Conservation (phyloP, 2,329 filamentous ascomycete species). For the Epichloe sibirici region DNA sequence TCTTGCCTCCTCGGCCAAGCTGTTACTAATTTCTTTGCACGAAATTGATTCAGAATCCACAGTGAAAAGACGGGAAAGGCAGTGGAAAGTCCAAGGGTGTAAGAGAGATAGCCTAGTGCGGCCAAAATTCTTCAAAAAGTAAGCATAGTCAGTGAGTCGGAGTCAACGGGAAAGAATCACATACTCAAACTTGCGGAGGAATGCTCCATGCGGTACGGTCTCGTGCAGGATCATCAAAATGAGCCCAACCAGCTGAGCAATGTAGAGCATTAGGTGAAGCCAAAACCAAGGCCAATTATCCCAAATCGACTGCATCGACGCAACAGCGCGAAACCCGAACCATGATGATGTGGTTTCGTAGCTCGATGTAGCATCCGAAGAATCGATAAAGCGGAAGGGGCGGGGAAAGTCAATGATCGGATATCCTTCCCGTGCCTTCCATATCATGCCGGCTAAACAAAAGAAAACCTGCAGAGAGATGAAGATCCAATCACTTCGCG, state of each 20-base stretch:
- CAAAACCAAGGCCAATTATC: slow-evolving; percentile 8
- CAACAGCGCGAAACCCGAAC: background rate
- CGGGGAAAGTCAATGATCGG: background rate
- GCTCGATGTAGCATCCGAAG: background rate
- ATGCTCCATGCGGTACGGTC: background rate
- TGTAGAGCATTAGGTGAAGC: slow-evolving; percentile 8
- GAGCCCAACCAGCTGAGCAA: slow-evolving; percentile 5
- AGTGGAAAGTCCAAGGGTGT: background rate
- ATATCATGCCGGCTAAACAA: background rate
- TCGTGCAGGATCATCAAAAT: slow-evolving; percentile 3
- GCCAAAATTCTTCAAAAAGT: background rate
- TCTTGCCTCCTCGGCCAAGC: background rate
- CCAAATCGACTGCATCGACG: background rate
- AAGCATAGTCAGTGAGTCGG: background rate
- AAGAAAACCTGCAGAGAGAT: slow-evolving; percentile 3
- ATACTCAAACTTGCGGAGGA: background rate
- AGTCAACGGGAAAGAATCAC: background rate
- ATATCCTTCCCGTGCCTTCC: slow-evolving; percentile 6
- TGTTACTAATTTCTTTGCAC: background rate
- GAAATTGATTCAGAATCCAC: background rate
- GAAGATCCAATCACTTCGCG: background rate
- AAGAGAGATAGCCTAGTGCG: background rate
- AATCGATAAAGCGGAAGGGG: background rate
- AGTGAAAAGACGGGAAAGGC: background rate
- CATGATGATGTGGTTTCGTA: background rate